Conservation (phyloP, 2,329 filamentous ascomycete species). For the Fusarium tanahbumbuense region DNA sequence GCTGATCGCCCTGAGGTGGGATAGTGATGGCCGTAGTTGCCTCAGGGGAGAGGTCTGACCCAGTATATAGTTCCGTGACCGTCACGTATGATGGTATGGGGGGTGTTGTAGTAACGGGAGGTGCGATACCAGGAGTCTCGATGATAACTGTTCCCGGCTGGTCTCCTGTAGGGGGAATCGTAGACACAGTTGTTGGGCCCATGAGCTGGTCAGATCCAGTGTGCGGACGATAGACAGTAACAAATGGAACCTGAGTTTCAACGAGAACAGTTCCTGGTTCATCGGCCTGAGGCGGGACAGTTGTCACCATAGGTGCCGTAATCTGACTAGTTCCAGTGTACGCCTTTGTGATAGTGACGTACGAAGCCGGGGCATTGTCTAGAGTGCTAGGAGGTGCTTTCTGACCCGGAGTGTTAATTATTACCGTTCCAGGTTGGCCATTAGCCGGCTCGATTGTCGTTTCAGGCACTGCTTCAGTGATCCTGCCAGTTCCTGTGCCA, state of each 20-base stretch:
- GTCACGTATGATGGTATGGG: slow-evolving; percentile 26
- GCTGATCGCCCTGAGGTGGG: slow-evolving; percentile 12
- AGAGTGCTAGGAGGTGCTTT: slow-evolving; percentile 18
- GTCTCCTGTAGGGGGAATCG: slow-evolving; percentile 12
- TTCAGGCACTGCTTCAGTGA: slow-evolving; percentile 22
- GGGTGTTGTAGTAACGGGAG: neutral
- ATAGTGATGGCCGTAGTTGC: slow-evolving; percentile 1
- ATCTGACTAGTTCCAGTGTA: slow-evolving; percentile 21
- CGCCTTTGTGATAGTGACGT: slow-evolving; percentile 22
- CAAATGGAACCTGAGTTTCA: slow-evolving; percentile 24
- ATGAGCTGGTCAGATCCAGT: slow-evolving; percentile 22
- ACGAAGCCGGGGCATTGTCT: slow-evolving; percentile 2
- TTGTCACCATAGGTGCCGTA: slow-evolving; percentile 10
- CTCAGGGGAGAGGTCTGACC: slow-evolving; percentile 11
- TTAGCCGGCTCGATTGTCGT: slow-evolving; percentile 22
- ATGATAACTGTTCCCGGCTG: slow-evolving; percentile 28
- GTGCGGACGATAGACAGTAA: slow-evolving; percentile 9
- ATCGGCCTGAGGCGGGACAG: slow-evolving; percentile 11
- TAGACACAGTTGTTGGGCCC: slow-evolving; percentile 20
- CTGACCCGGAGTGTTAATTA: slow-evolving; percentile 30
- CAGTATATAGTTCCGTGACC: slow-evolving; percentile 17
- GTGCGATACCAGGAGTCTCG: slow-evolving; percentile 12
- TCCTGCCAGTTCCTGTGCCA: slow-evolving; percentile 10
- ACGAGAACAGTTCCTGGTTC: slow-evolving; percentile 29
- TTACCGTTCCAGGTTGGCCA: slow-evolving; percentile 28